phyloP scores from a whole-genome alignment of 1,284 basidiomycete species.

The Paramarasmius palmivorus region DNA sequence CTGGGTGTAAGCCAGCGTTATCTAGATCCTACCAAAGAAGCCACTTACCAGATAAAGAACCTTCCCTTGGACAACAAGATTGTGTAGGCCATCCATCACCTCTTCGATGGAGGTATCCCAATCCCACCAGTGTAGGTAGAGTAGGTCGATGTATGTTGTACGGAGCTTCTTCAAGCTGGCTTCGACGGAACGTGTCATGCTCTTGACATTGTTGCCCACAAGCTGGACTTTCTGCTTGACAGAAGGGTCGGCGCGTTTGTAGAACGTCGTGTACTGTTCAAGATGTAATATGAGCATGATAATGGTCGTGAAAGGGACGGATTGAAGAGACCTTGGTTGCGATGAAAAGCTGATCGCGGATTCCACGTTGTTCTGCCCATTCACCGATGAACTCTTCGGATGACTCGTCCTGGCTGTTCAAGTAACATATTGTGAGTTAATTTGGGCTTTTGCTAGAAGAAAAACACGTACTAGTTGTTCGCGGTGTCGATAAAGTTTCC shows the following conservation, averaged over 20 bases:
- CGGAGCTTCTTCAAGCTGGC: conserved; percentile 56
- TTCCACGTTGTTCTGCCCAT: conserved; percentile 14
- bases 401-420: conserved; percentile 10
- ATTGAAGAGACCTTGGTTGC: conserved; percentile 10
- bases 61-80: conserved; percentile 43
- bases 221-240: conserved; percentile 39
- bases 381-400: conserved; percentile 15
- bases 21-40: background rate
- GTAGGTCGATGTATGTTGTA: conserved; percentile 54
- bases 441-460: no score
- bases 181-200: conserved; percentile 36
- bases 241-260: conserved; percentile 22
- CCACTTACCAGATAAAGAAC: conserved; percentile 47
- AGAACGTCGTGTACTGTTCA: conserved; percentile 19
- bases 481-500: no score
- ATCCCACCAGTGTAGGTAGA: conserved; percentile 60
- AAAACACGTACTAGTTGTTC: no score
- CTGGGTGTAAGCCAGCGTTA: no score
- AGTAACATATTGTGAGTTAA: no score
- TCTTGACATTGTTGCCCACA: conserved; percentile 48
- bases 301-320: background rate
- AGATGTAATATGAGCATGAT: background rate
- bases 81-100: conserved; percentile 52
- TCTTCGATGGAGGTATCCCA: conserved; percentile 54
- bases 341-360: conserved; percentile 14